Evolutionary conservation across 2,329 filamentous ascomycete genomes (phyloP).

Genomic region (Lasiodiplodia sp.): DNA sequence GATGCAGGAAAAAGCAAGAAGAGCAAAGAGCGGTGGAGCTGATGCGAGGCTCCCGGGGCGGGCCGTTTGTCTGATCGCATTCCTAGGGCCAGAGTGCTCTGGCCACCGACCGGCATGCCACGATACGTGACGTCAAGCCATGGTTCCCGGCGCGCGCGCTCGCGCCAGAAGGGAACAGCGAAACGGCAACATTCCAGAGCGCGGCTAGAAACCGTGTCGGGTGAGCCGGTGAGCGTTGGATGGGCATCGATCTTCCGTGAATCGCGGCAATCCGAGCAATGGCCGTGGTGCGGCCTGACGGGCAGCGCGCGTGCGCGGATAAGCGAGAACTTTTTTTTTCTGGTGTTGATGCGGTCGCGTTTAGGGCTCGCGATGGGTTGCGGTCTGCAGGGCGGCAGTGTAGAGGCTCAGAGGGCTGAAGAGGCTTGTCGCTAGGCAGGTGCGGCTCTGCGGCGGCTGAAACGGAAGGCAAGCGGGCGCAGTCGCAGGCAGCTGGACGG

Average conservation of each 20-base stretch:
- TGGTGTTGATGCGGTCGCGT: background rate
- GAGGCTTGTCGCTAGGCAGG: constrained; percentile 1
- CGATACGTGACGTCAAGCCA: constrained; percentile 19
- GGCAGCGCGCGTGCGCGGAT: constrained; percentile 1
- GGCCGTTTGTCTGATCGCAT: constrained; percentile 23
- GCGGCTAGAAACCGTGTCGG: constrained; percentile 22
- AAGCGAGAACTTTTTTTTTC: background rate
- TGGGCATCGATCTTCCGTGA: constrained; percentile 24
- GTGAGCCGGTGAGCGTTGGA: constrained; percentile 12
- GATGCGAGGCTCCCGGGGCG: constrained; percentile 23
- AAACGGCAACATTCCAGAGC: constrained; percentile 22
- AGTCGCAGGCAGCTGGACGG: constrained; percentile 22
- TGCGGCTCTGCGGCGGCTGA: constrained; percentile 28
- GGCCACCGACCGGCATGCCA: background rate
- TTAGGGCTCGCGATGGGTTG: background rate
- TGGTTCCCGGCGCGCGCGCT: background rate
- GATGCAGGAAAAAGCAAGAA: constrained; percentile 24
- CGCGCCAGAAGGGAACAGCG: constrained; percentile 2
- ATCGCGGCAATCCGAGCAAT: constrained; percentile 20
- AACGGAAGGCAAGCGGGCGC: constrained; percentile 18
- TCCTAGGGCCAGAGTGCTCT: background rate
- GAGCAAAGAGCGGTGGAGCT: constrained; percentile 26
- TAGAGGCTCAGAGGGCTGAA: background rate
- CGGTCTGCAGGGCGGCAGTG: background rate
- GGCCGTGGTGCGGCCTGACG: constrained; percentile 19